phyloP scores from a whole-genome alignment of 2,329 filamentous ascomycete genomes.

The Claviceps purpurea region DNA sequence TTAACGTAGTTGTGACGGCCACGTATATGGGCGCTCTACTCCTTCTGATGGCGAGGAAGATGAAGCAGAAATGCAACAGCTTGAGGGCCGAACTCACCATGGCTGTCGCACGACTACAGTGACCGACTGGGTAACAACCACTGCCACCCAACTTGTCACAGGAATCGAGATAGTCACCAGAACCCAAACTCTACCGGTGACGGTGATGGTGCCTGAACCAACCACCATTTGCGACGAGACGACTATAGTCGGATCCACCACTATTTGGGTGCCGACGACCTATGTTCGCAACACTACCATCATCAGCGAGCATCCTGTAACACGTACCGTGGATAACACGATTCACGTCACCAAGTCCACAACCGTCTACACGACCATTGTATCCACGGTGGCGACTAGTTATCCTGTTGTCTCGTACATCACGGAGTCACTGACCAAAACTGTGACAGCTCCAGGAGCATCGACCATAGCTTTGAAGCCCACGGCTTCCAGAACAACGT shows the following conservation, averaged over 20 bases:
- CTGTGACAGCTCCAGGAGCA: constrained; percentile 4
- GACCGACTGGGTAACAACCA: constrained; percentile 12
- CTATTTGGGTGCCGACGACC: constrained; percentile 9
- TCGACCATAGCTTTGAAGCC: constrained; percentile 5
- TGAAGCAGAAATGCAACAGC: background rate
- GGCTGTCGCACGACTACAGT: constrained; percentile 9
- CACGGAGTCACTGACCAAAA: constrained; percentile 5
- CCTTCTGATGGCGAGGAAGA: background rate
- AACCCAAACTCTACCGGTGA: constrained; percentile 7
- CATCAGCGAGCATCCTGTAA: constrained; percentile 7
- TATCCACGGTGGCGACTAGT: constrained; percentile 7
- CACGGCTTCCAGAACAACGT: constrained; percentile 2
- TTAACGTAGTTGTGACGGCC: constrained; percentile 1
- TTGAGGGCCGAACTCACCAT: background rate
- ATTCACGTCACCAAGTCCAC: constrained; percentile 5
- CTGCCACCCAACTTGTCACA: constrained; percentile 8
- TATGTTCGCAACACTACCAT: constrained; percentile 6
- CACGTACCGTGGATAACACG: constrained; percentile 9
- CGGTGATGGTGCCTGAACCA: constrained; percentile 3
- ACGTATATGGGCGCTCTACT: background rate
- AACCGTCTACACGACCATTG: constrained; percentile 6
- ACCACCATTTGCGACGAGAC: constrained; percentile 5
- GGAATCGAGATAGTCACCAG: constrained; percentile 4
- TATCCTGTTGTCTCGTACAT: constrained; percentile 8
- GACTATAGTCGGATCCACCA: constrained; percentile 6